These are phyloP conservation scores for Fusarium solani-melongenae DNA, from an alignment of 2,329 filamentous ascomycete species.

Conservation along the genomic window DNA sequence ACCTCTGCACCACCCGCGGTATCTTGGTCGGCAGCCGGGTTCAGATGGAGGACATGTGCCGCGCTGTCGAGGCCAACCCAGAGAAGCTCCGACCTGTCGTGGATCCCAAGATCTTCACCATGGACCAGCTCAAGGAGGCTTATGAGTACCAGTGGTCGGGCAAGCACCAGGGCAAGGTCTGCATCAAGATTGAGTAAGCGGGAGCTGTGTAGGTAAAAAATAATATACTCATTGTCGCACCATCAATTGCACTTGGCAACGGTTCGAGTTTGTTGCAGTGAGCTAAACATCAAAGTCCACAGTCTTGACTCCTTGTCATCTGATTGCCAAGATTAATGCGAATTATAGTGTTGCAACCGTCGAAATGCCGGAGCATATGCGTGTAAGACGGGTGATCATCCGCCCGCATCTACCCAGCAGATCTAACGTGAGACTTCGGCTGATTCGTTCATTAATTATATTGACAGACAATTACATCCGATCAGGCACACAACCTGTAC, in stretches of 20 bases:
- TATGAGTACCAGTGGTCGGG: slow-evolving; percentile 54
- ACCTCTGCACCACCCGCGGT: slow-evolving; percentile 56
- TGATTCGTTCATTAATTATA: slow-evolving; percentile 1
- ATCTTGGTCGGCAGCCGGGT: slow-evolving; percentile 58
- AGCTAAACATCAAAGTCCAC: neutral
- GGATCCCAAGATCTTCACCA: slow-evolving; percentile 56
- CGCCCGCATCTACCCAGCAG: neutral
- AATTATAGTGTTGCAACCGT: neutral
- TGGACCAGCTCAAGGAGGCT: slow-evolving; percentile 59
- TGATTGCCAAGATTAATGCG: neutral
- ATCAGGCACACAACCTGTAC: neutral
- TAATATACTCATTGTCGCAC: neutral
- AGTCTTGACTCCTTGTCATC: neutral
- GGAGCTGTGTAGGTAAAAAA: slow-evolving; percentile 4
- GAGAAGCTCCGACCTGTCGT: slow-evolving; percentile 58
- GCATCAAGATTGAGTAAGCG: slow-evolving; percentile 45
- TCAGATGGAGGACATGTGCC: slow-evolving; percentile 64
- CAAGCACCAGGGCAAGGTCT: slow-evolving; percentile 55
- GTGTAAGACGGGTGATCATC: slow-evolving; percentile 11
- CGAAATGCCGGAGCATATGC: neutral
- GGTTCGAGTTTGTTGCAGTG: neutral
- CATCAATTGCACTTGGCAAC: neutral
- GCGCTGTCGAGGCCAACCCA: slow-evolving; percentile 59
- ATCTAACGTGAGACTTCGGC: neutral
- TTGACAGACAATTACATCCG: slow-evolving; percentile 22